Evolutionary conservation across 2,329 filamentous ascomycete genomes (phyloP), one percentile per base, ranked within the genome.

Genomic region (Tothia fuscella): DNA sequence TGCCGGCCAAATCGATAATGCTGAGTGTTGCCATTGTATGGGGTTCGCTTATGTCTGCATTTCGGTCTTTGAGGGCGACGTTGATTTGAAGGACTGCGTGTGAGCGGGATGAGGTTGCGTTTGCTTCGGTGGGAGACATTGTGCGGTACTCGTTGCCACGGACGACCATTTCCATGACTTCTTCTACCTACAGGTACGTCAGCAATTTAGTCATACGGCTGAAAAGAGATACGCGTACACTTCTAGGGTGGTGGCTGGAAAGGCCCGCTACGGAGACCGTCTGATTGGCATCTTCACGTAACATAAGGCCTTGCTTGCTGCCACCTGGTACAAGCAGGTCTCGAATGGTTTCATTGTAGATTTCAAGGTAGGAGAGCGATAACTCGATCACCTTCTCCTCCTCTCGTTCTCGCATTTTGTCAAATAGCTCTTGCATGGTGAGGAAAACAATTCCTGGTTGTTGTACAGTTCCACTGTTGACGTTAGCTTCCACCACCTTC

Each of bases 121-220:
- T 98, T 51, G 91, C 91, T 64, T 89, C 88, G 6, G 91, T 98
- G 1, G 91, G 89, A 0, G 91, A 96, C 59, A 96, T 91, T 3
- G 91, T 98, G 33, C 91, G 80, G 61, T 82, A 86, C 52, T 93
- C 84, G 61, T 98, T 98, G 48, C 91, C 91, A 57, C 80, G 77
- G 42, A 98, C 82, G 56, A 98, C 95, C 75, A 98, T 95, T 55
- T 98, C 89, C 91, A 98, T 98, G 53, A 98, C 91, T 62, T 98
- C 81, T 56, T 93, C 78, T 12, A 66, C 63, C 63, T 66, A 36
- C 3, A 12, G 2, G 12, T 14, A 13, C 42, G 44, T 62, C 44
- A 63, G 56, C 28, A 17, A 17, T 25, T n/a, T 20, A 9, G 14
- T 14, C 6, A 10, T 3, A 6, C 21, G 13, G 4, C 28, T 4